Base-by-base conservation (phyloP, 1,284 basidiomycete genomes). In the Cerioporus squamosus region DNA sequence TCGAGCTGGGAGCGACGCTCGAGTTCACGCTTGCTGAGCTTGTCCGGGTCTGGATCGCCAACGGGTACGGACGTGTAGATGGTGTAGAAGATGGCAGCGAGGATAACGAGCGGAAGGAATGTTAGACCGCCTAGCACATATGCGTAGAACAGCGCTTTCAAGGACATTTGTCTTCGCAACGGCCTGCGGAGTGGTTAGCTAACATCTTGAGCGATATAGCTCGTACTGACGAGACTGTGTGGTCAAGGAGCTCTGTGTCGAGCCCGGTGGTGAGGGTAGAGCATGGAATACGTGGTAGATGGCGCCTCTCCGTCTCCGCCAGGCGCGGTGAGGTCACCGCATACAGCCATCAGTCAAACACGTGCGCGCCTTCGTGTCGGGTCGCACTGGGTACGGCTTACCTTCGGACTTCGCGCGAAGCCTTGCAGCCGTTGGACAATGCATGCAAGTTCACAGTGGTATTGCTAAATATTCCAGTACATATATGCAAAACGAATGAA, bases 51-150 rank as follows among this genome's bases (percentile, higher is more conserved):
- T 2, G 76, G 68, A 64, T 87, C 82, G 20, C 81, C 83, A n/a
- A 91, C 80, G 17, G 93, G 93, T 2, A 88, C 82, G 33, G 91
- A 90, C 9, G 91, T 92, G 76, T 93, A 94, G 59, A 88, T 72
- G 58, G 88, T 78, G 72, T 81, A 81, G 69, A 81, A 83, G 60
- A 93, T 66, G 64, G 82, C 63, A 33, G 74, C 76, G 64, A 83
- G 75, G 63, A 91, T 65, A 62, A 91, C 68, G 47, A 95, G 79
- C 22, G 94, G 93, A 54, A 96, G 77, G 72, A 96, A 91, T 1
- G 94, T 94, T 60, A 96, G 63, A 24, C 94, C 95, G 59, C 95
- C 95, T 51, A 97, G 79, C 61, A 97, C 73, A 74, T 96, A 97
- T 38, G 89, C 88, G 71, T 93, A 89, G 60, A 93, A 67, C 60